These are phyloP conservation scores for Paramecium tetraurelia DNA, from an alignment of 73 alveolate species.

Conservation along the genomic window DNA sequence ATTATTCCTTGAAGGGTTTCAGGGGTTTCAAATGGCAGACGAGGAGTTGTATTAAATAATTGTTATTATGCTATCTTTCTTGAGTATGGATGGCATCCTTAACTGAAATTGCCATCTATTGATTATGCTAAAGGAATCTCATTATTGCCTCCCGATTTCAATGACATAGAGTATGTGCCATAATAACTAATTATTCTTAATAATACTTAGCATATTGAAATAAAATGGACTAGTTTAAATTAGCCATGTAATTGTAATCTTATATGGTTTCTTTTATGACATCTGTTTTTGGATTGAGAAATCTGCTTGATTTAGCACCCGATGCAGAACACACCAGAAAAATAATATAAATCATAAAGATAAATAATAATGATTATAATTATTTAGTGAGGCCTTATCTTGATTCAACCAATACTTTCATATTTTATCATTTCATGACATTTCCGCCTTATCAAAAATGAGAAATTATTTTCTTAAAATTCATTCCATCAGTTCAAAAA, in stretches of 20 bases:
- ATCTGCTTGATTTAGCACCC: background rate
- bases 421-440: background rate
- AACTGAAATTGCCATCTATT: background rate
- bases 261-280: background rate
- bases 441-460: background rate
- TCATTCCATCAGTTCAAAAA: background rate
- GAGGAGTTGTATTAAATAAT: background rate
- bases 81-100: constrained; percentile 21
- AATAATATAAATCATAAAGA: background rate
- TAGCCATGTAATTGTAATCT: background rate
- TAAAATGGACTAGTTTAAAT: background rate
- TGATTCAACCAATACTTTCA: background rate
- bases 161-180: background rate
- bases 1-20: background rate
- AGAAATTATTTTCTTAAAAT: background rate
- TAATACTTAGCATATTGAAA: background rate
- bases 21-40: background rate
- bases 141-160: background rate
- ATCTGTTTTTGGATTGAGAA: background rate
- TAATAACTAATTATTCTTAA: background rate
- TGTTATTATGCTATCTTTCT: background rate
- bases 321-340: background rate
- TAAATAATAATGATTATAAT: background rate
- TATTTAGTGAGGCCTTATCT: background rate
- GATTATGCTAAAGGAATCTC: background rate